These are phyloP conservation scores for Perkinsus chesapeaki DNA, from an alignment of 169 alveolate species.

Conservation along the genomic window DNA sequence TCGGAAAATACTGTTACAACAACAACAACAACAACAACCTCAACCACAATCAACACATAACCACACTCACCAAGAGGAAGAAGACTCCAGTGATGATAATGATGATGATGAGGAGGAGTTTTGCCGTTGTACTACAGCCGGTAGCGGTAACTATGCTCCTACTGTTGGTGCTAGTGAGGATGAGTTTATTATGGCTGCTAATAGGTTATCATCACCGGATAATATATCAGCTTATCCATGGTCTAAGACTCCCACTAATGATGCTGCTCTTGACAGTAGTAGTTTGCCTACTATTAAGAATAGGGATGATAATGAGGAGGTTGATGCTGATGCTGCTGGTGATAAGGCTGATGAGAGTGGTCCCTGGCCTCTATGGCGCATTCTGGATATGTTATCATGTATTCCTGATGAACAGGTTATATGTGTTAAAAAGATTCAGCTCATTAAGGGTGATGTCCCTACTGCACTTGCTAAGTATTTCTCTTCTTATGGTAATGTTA, in stretches of 20 bases:
- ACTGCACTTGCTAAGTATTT: neutral
- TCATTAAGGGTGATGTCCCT: neutral
- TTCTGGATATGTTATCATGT: neutral
- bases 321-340: neutral
- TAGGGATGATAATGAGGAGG: neutral
- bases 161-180: conserved; percentile 2
- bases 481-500: neutral
- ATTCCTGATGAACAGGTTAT: neutral
- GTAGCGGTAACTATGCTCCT: neutral
- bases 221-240: too few relatives aligned
- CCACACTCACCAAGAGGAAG: neutral
- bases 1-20: neutral
- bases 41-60: neutral
- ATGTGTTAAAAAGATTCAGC: neutral
- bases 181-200: neutral
- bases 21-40: neutral
- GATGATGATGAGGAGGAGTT: neutral
- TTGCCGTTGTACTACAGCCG: neutral
- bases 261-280: neutral
- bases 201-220: neutral
- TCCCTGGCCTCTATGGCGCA: neutral
- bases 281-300: neutral
- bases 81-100: neutral
- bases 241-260: neutral
- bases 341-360: neutral